Base-by-base conservation (phyloP, 257 asterid genomes). In the Solanum clarkiae region DNA sequence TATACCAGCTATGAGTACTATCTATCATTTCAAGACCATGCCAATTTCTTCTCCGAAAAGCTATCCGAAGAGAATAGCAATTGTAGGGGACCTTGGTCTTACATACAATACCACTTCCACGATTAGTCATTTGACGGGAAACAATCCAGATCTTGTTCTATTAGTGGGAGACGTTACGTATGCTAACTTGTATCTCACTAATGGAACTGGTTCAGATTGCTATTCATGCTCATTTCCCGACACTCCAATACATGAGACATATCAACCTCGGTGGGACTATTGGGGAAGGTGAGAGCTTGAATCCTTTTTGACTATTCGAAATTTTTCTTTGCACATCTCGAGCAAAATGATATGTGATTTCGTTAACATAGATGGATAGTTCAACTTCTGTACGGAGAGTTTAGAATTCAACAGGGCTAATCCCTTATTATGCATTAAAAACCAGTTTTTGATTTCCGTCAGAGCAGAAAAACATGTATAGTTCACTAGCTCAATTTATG, bases 261-360 rank as follows among this genome's bases (percentile, higher is more conserved):
- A 95, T 91, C 99, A 96, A 87, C 99, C 99, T 57, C 99, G 98
- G 65, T 96, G 99, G 99, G 99, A 96, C 91, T 95, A 91, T 80
- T 96, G 99, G 99, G 99, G 99, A 91, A 96, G 99, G 99, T 96
- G 81, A 86, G 51, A 65, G 0, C 49, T 62, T 53, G 6, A 63
- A 26, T 45, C 51, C 51, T 60, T 83, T 63, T 10, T 18, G 44
- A 32, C 18, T 4, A 49, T 49, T 79, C 65, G 53, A 79, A 15
- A 2, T 4, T 9, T 29, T 53, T 4, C 15, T 9, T 49, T 6
- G 9, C 1, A 0, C 17, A 4, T 53, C 83, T 9, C 0, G 29
- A 51, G 12, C 53, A 1, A 7, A 79, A 49, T 24, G 14, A 14
- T 3, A 4, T 0, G 8, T 0, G 42, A 49, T 75, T 14, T n/a